Evolutionary conservation across 441 rosid species (phyloP), one percentile per base, ranked within the genome.

Genomic region (California macrophylla): DNA sequence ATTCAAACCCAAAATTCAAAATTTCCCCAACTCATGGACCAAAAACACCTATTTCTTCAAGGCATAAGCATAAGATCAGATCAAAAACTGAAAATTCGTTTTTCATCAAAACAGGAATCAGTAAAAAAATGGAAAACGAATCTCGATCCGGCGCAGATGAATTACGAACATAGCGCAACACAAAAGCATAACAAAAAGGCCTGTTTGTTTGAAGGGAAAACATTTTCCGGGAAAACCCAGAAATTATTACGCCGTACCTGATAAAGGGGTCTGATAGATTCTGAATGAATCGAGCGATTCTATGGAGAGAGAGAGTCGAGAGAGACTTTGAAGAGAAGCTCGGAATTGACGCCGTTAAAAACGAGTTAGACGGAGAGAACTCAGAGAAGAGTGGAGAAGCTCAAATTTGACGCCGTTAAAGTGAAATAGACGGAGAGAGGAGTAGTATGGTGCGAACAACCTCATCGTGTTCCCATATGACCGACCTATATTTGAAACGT

Each of bases 281-380:
- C 64, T 58, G 64, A 58, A 58, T 58, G 30, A 24, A 58, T 58
- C 64, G 64, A 21, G 60, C 25, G 60, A 52, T 52, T 18, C 25
- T 58, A 26, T 25, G 64, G 64, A 26, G 64, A 25, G 45, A 38
- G 45, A 38, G 45, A 38, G n/a, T n/a, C n/a, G n/a, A n/a, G n/a
- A n/a, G n/a, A 23, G 64, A 24, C 64, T 58, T 58, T 58, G 64
- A 58, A 25, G 29, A 58, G 28, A 7, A 24, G 16, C 64, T 58
- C 60, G 60, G 18, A 52, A 3, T 52, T 52, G 60, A 52, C 25
- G 60, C 64, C 64, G 64, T 12, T 47, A 47, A 26, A 23, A 1
- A 25, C 15, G 29, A 24, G 28, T 24, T 58, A 58, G 64, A 24
- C 30, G 18, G 32, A 58, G 64, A 25, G 64, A 0, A 16, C n/a